A percentile compares a stretch with the other conserved stretches of the same genome.
Conservation (phyloP, 257 asterid genomes). For the Rhazya stricta region DNA sequence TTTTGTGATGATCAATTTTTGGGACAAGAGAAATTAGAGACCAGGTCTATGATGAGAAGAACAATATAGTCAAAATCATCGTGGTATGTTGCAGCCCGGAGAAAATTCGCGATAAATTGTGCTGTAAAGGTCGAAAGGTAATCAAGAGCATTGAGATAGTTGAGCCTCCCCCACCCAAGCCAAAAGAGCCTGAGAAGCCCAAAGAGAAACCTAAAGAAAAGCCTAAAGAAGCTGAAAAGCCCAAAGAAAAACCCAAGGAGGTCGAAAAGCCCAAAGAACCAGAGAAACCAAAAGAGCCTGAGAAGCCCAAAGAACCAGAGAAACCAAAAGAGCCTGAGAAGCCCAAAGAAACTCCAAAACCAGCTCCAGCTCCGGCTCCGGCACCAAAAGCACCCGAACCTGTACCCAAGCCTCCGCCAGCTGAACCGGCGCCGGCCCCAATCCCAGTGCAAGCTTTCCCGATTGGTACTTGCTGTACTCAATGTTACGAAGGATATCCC, state of each 20-base stretch:
- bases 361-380: neutral
- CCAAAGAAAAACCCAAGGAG: constrained; percentile 29
- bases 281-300: constrained; percentile 22
- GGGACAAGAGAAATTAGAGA: constrained; percentile 60
- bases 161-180: constrained; percentile 26
- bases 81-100: constrained; percentile 88
- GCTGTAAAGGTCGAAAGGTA: constrained; percentile 43
- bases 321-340: constrained; percentile 24
- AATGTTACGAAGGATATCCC: constrained; percentile 30
- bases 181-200: constrained; percentile 18
- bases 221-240: constrained; percentile 20
- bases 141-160: constrained; percentile 62
- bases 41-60: constrained; percentile 64
- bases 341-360: neutral
- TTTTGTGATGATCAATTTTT: constrained; percentile 10
- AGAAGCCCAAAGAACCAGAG: constrained; percentile 27
- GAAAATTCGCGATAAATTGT: constrained; percentile 64
- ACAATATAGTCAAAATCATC: constrained; percentile 46
- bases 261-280: constrained; percentile 27
- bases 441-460: constrained; percentile 27
- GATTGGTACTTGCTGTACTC: constrained; percentile 29
- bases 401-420: neutral
- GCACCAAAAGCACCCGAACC: neutral
- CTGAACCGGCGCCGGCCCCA: constrained; percentile 23
- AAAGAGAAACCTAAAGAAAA: constrained; percentile 23